Evolutionary conservation across 139 green algal genomes (phyloP), one percentile per base, ranked within the genome.

Genomic region (Monoraphidium neglectum): DNA sequence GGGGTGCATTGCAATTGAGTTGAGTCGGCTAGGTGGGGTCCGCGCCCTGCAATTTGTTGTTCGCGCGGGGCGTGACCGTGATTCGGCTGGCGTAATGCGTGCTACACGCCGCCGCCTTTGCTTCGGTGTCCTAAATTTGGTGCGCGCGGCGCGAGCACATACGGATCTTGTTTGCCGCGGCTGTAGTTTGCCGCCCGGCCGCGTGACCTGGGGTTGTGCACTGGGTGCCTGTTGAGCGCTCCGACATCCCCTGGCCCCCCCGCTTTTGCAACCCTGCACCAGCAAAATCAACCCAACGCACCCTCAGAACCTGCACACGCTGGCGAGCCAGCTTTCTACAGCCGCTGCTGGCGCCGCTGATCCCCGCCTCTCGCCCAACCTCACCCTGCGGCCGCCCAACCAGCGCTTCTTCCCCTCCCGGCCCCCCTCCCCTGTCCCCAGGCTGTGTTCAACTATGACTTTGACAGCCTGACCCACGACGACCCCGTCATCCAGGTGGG

Each of bases 401-500:
- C 47, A 56, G 15, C 47, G 47, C 13, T 15, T 56, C 47, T 56
- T 15, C 13, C 47, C 16, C 47, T 56, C 47, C 12, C 47, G 13
- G 13, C 47, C 47, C 47, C 47, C 59, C 28, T 21, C 28, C 59
- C 28, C 30, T 12, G 13, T 24, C 4, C 4, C 4, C 97, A 98
- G 84, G 95, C 95, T 0, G 95, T 99, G 49, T 99, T 99, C 88
- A 97, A 99, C 92, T 99, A 99, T 84, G 94, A 99, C 57, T 99
- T 98, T 80, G 90, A 97, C 84, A 93, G 87, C 26, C 83, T 97
- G 24, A 94, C 86, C 0, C 91, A 92, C 53, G 93, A 98, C 68
- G 92, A 97, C 86, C 94, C 94, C 13, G 89, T 98, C 35, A 98
- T 98, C 46, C 33, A 91, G 90, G 90, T 89, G 79, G 0, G 77